A percentile compares a stretch with the other conserved stretches of the same genome.
These are phyloP conservation scores for Metarhizium sp. DNA, from an alignment of 2,329 filamentous ascomycete genomes.

Conservation along the genomic window DNA sequence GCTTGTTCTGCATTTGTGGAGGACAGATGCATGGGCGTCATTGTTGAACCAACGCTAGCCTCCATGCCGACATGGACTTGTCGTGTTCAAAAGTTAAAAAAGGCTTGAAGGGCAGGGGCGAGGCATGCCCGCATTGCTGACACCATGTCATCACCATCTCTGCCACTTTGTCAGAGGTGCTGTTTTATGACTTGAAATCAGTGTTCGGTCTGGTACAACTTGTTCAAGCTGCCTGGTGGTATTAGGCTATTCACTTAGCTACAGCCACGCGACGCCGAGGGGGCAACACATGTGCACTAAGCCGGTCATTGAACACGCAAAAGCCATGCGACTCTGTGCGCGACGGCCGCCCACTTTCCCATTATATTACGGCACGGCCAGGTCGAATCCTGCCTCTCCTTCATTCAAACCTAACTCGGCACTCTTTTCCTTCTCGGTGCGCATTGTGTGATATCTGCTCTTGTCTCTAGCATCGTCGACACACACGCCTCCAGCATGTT, in stretches of 20 bases:
- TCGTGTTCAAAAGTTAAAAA: too few relatives aligned
- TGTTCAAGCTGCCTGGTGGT: neutral
- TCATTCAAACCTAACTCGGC: neutral
- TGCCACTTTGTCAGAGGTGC: too few relatives aligned
- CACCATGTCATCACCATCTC: too few relatives aligned
- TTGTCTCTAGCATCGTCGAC: neutral
- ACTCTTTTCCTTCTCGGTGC: neutral
- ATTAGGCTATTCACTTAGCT: neutral
- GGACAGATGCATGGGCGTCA: too few relatives aligned
- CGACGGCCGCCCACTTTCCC: neutral
- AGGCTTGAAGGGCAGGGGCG: too few relatives aligned
- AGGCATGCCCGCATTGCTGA: too few relatives aligned
- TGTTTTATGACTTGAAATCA: too few relatives aligned
- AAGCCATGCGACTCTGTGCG: neutral
- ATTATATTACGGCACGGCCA: neutral
- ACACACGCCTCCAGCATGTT: conserved; percentile 14
- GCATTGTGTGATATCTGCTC: neutral
- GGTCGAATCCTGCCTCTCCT: neutral
- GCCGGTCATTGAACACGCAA: too few relatives aligned
- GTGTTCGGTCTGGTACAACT: too few relatives aligned
- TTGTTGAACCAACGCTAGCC: too few relatives aligned
- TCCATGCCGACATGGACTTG: too few relatives aligned
- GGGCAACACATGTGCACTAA: neutral
- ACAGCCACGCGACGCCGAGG: neutral
- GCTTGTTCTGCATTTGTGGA: too few relatives aligned